Evolutionary conservation across 352 stramenopile species (phyloP).

Genomic region (Pythium aristosporum): DNA sequence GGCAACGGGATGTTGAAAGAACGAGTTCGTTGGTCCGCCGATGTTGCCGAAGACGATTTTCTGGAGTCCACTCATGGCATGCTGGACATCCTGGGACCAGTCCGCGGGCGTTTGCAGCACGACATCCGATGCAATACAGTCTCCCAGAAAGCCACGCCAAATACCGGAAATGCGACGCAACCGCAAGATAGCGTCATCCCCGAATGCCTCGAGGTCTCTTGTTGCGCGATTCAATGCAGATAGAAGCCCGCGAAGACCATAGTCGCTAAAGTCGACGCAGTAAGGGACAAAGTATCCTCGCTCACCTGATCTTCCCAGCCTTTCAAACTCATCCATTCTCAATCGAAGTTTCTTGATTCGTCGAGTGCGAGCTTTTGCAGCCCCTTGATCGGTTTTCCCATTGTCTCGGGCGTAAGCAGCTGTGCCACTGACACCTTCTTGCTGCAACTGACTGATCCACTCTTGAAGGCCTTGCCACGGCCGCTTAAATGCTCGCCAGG

Average conservation of each 20-base stretch:
- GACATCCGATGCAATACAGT: constrained; percentile 22
- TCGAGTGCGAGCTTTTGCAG: constrained; percentile 43
- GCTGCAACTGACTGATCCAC: constrained; percentile 41
- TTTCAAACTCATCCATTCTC: constrained; percentile 32
- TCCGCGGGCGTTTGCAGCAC: background rate
- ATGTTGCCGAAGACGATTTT: constrained; percentile 7
- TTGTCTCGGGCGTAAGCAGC: constrained; percentile 15
- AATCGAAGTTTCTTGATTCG: constrained; percentile 65
- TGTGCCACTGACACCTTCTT: constrained; percentile 5
- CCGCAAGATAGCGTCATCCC: background rate
- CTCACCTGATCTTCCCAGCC: background rate
- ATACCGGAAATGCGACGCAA: constrained; percentile 6
- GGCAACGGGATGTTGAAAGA: background rate
- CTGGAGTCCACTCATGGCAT: constrained; percentile 1
- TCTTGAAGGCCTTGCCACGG: constrained; percentile 45
- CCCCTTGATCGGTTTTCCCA: background rate
- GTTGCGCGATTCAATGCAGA: constrained; percentile 10
- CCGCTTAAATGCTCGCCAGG: constrained; percentile 49
- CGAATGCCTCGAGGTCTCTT: background rate
- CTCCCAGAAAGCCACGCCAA: constrained; percentile 18
- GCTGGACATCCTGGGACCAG: constrained; percentile 6
- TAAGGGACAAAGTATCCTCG: constrained; percentile 64
- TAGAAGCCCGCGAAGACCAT: constrained; percentile 31
- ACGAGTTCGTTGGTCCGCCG: background rate
- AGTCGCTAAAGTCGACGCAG: constrained; percentile 54